Evolutionary conservation across 2,329 filamentous ascomycete genomes (phyloP), one percentile per base, ranked within the genome.

Genomic region (Clarireedia homoeocarpa): DNA sequence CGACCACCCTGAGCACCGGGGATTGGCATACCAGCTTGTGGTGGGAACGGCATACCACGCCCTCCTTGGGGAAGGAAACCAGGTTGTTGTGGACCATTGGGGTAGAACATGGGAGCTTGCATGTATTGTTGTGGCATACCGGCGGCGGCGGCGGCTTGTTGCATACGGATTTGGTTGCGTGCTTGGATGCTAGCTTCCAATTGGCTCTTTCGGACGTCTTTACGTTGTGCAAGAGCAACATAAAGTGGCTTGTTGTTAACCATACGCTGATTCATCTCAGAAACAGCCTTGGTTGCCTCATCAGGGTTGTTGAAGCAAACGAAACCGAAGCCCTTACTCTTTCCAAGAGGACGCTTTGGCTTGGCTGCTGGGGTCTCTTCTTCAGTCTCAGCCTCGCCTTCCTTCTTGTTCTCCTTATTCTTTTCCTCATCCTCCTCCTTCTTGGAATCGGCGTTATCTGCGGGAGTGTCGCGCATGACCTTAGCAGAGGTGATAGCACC

Each of bases 181-280:
- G 94, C 92, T 79, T 97, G 94, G 74, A 99, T 99, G 76, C 90
- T 96, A 69, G 92, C 92, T 81, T 99, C 94, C 66, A 99, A 89
- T 81, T 97, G 94, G 79, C 85, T 96, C 84, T 96, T 96, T 76
- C 94, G 91, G 69, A 99, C 92, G 76, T 99, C 94, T 85, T 99
- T 99, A 77, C 94, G 92, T 82, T 99, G 94, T 63, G 94, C 94
- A 63, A 99, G 84, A 67, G 94, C 94, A 69, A 99, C 94, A 71
- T 99, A 99, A 59, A 99, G 82, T 57, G 94, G 94, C 85, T 99
- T 99, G 77, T 83, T 83, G 73, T 91, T 88, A 66, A 97, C 81
- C 94, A 99, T 99, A 75, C 94, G 91, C 81, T 97, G 92, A 81
- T 99, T 99, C 90, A 97, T 96, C 76, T 99, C 94, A 59, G 91